Percentiles rank a stretch among this genome's conserved stretches.
These are phyloP conservation scores for Amesomyces nigricolor DNA, from an alignment of 2,329 filamentous ascomycete genomes.

Conservation along the genomic window DNA sequence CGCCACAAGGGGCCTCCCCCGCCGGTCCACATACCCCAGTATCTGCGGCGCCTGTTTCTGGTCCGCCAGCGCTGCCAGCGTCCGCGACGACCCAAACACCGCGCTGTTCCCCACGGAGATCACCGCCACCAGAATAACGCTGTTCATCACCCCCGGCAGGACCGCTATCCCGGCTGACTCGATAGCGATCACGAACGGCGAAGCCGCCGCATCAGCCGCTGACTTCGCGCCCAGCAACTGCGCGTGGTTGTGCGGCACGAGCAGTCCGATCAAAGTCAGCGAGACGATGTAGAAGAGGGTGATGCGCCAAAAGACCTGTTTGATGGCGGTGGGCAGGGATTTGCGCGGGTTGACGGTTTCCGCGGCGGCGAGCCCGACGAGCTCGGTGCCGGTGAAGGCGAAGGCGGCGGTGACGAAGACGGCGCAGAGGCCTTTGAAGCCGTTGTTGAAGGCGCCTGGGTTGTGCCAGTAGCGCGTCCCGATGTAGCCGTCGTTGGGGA, in stretches of 20 bases:
- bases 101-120: slow-evolving; percentile 88
- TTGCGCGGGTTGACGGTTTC: slow-evolving; percentile 76
- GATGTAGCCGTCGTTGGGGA: slow-evolving; percentile 67
- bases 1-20: slow-evolving; percentile 71
- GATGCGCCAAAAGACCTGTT: slow-evolving; percentile 95
- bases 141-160: slow-evolving; percentile 86
- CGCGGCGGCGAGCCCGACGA: slow-evolving; percentile 70
- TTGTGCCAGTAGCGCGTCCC: slow-evolving; percentile 70
- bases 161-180: slow-evolving; percentile 74
- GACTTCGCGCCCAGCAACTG: slow-evolving; percentile 55
- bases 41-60: slow-evolving; percentile 75
- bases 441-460: slow-evolving; percentile 79
- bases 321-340: slow-evolving; percentile 77
- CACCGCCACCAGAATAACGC: slow-evolving; percentile 87
- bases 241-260: slow-evolving; percentile 67
- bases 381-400: slow-evolving; percentile 68
- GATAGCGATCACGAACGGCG: slow-evolving; percentile 91
- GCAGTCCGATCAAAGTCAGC: slow-evolving; percentile 71
- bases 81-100: slow-evolving; percentile 86
- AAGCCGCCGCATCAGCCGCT: slow-evolving; percentile 65
- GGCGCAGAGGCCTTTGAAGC: slow-evolving; percentile 76
- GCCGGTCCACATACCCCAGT: slow-evolving; percentile 74
- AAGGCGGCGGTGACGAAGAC: slow-evolving; percentile 75
- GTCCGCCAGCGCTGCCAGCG: slow-evolving; percentile 82
- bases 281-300: slow-evolving; percentile 84